phyloP scores from a whole-genome alignment of 208 protist species.

The Borovskyia barvae region DNA sequence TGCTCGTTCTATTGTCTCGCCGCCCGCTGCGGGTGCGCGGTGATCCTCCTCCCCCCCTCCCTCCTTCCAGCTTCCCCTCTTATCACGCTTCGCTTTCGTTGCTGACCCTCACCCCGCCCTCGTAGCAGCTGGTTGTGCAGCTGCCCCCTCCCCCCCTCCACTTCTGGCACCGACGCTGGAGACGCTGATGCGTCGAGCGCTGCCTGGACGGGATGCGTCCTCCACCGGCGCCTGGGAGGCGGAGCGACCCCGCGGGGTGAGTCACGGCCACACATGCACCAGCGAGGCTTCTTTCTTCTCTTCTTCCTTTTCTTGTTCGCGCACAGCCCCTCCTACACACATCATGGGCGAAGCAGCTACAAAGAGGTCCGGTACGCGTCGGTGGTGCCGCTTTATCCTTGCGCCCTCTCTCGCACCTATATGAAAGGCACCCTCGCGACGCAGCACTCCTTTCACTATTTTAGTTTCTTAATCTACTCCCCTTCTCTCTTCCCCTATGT shows the following conservation, averaged over 20 bases:
- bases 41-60: not conserved
- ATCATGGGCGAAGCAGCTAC: too few species aligned
- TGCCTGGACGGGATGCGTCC: too few species aligned
- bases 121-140: not conserved
- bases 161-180: not conserved
- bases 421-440: not conserved
- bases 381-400: too few species aligned
- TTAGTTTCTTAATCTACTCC: constrained; percentile 10
- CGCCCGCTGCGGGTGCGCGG: too few species aligned
- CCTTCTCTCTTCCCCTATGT: not conserved
- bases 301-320: constrained; percentile 12
- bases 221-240: too few species aligned
- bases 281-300: not conserved
- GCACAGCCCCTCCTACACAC: not conserved
- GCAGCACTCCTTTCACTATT: constrained; percentile 3
- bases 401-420: not conserved
- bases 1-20: too few species aligned
- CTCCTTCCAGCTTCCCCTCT: not conserved
- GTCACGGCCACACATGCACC: too few species aligned
- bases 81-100: not conserved
- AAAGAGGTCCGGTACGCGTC: too few species aligned
- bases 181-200: too few species aligned
- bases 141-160: not conserved
- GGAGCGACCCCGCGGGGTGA: too few species aligned
- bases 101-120: not conserved